Conservation (phyloP, 1,139 yeast species). For the Pichia sp. region DNA sequence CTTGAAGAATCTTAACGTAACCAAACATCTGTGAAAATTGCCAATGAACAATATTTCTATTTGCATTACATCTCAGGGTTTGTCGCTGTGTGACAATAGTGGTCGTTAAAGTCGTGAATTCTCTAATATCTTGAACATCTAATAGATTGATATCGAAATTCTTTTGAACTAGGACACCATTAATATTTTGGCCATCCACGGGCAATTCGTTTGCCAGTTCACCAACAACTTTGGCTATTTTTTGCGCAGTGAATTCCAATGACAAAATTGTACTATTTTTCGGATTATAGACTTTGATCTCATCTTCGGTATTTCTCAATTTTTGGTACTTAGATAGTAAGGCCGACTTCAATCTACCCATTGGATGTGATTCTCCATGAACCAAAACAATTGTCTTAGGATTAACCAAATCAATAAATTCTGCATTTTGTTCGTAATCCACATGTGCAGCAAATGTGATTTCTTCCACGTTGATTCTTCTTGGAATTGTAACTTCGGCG, state of each 20-base stretch:
- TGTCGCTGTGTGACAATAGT: constrained; percentile 81
- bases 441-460: constrained; percentile 98
- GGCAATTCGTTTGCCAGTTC: constrained; percentile 51
- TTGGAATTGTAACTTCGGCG: constrained; percentile 77
- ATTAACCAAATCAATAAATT: constrained; percentile 79
- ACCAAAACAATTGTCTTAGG: constrained; percentile 82
- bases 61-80: constrained; percentile 69
- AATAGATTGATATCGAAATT: constrained; percentile 82
- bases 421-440: constrained; percentile 87
- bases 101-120: constrained; percentile 80
- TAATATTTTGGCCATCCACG: constrained; percentile 36
- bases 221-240: constrained; percentile 82
- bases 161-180: constrained; percentile 89
- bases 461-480: constrained; percentile 86
- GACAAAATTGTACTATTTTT: constrained; percentile 78
- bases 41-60: constrained; percentile 73
- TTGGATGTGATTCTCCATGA: constrained; percentile 97
- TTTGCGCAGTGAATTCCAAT: constrained; percentile 73
- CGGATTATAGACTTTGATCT: constrained; percentile 90
- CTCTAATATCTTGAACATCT: constrained; percentile 80
- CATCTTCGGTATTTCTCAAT: constrained; percentile 79
- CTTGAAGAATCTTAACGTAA: constrained; percentile 55
- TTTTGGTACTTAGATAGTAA: constrained; percentile 77
- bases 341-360: constrained; percentile 96
- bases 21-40: constrained; percentile 97